These are phyloP conservation scores for Blakeslea trispora DNA, from an alignment of 371 early-diverging fungal genomes.

Conservation along the genomic window DNA sequence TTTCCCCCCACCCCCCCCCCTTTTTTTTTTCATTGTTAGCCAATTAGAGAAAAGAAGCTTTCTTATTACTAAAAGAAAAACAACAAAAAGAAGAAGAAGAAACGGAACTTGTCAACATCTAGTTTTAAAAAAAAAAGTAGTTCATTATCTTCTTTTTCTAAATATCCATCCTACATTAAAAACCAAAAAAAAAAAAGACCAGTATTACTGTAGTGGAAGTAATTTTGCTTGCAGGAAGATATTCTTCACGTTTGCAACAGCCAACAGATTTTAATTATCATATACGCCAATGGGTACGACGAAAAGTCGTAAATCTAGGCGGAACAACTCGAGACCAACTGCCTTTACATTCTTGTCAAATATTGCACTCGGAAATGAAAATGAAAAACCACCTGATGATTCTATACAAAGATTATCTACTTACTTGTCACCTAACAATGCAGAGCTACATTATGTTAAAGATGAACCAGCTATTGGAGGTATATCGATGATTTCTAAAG, in stretches of 20 bases:
- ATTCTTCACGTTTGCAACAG: slow-evolving; percentile 31
- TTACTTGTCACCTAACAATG: not conserved
- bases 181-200: not conserved
- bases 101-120: too few species aligned
- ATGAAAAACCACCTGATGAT: slow-evolving; percentile 29
- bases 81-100: too few species aligned
- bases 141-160: too few species aligned
- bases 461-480: slow-evolving; percentile 17
- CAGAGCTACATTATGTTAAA: slow-evolving; percentile 7
- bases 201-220: slow-evolving; percentile 15
- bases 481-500: too few species aligned
- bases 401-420: slow-evolving; percentile 18
- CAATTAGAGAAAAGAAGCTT: too few species aligned
- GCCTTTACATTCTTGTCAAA: slow-evolving; percentile 52
- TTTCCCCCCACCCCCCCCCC: too few species aligned
- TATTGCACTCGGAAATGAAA: slow-evolving; percentile 48
- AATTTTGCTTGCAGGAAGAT: slow-evolving; percentile 32
- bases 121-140: too few species aligned
- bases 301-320: slow-evolving; percentile 60
- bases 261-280: slow-evolving; percentile 14
- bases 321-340: slow-evolving; percentile 54
- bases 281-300: slow-evolving; percentile 55
- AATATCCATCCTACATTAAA: too few species aligned
- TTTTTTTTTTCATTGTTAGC: too few species aligned
- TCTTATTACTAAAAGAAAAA: too few species aligned